These are phyloP conservation scores for Albifimbria verrucaria DNA, from an alignment of 2,329 filamentous ascomycete species.

Conservation along the genomic window DNA sequence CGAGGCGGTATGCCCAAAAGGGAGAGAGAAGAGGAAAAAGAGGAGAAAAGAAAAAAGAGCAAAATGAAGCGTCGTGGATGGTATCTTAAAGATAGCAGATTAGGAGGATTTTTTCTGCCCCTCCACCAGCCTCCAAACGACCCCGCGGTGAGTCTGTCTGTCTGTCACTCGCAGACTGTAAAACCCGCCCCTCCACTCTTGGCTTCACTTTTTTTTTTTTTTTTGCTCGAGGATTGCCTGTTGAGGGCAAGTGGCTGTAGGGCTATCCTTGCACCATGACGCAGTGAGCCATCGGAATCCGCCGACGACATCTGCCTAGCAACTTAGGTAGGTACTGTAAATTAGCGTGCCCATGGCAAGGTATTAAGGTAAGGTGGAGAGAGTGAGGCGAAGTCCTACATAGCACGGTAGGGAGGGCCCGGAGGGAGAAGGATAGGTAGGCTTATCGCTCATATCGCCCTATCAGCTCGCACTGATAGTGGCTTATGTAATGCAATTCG, in stretches of 20 bases:
- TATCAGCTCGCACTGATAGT: no score
- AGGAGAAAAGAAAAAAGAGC: slow-evolving; percentile 9
- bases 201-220: neutral
- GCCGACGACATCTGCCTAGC: neutral
- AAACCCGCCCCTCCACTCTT: neutral
- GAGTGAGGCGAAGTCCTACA: no score
- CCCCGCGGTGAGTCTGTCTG: neutral
- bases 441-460: no score
- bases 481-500: no score
- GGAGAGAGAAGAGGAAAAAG: slow-evolving; percentile 8
- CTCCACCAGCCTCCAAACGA: neutral
- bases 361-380: no score
- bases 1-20: slow-evolving; percentile 15
- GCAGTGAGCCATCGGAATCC: neutral
- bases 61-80: slow-evolving; percentile 8
- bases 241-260: neutral
- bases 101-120: no score
- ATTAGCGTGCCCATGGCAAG: no score
- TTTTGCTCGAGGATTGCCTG: no score
- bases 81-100: no score
- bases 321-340: no score
- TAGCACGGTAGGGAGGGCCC: no score
- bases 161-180: neutral
- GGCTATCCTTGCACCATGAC: neutral
- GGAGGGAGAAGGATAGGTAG: no score